Conservation (phyloP, 1,284 basidiomycete species). For the Cutaneotrichosporon dermatis region DNA sequence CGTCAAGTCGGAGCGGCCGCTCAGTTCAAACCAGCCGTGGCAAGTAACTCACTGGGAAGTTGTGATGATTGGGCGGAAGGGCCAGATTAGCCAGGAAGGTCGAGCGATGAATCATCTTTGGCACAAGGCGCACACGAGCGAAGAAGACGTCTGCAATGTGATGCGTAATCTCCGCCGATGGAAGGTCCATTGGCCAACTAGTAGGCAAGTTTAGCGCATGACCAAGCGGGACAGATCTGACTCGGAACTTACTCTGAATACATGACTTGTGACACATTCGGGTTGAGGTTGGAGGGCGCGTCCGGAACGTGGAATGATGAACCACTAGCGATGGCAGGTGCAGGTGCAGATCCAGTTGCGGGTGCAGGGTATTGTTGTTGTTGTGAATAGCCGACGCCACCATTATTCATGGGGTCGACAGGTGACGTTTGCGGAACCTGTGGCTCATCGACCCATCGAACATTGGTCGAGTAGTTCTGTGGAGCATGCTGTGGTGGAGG, state of each 20-base stretch:
- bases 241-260: constrained; percentile 31
- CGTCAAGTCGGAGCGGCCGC: not conserved
- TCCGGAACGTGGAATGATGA: not conserved
- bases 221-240: no score
- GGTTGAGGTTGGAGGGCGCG: not conserved
- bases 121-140: constrained; percentile 33
- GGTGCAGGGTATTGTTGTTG: not conserved
- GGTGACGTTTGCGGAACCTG: not conserved
- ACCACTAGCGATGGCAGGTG: no score
- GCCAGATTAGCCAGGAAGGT: constrained; percentile 27
- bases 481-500: not conserved
- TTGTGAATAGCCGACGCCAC: not conserved
- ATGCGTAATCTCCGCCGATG: constrained; percentile 30
- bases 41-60: constrained; percentile 36
- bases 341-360: no score
- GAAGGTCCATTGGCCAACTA: constrained; percentile 40
- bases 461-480: not conserved
- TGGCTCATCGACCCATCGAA: not conserved
- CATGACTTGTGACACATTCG: constrained; percentile 5
- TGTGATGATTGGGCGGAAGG: constrained; percentile 30
- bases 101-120: constrained; percentile 36
- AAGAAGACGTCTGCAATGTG: constrained; percentile 39
- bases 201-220: no score
- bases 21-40: no score
- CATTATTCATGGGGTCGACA: not conserved